Base-by-base conservation (phyloP, 2,329 filamentous ascomycete genomes). In the Colletotrichum liriopes region DNA sequence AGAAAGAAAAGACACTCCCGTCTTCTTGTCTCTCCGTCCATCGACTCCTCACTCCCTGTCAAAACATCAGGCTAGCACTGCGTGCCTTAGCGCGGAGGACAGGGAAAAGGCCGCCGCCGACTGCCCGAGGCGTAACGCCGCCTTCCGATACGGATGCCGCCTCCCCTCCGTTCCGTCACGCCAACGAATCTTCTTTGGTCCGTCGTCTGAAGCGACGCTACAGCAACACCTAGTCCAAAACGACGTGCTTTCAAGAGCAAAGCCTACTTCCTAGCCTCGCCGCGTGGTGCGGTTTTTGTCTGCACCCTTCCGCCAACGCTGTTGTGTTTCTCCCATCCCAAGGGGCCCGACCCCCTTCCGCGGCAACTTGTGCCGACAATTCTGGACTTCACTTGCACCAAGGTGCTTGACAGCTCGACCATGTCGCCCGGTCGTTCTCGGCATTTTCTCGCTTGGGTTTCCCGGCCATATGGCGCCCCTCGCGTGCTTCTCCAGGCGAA, bases 281-380 rank as follows among this genome's bases (percentile, higher is more conserved):
- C 26, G 45, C 41, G 20, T 26, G 20, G 47, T 16, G 41, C 18
- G n/a, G 16, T 35, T 39, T 18, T 37, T 39, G 43, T 14, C 56
- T 23, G 7, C 26, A 35, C 47, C 37, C 47, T 26, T 55, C 12
- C 55, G 29, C 41, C 39, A 23, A 12, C 29, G 37, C 29, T 20
- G 37, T n/a, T 20, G 49, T 61, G 54, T 67, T 61, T 71, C 47
- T 51, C 35, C 55, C 41, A 52, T 41, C n/a, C 26, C 69, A 26
- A 56, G 37, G 37, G 45, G 64, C 69, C 35, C 43, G 59, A 63
- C 58, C 43, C 26, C 43, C 65, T 43, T 41, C 26, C 20, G 43
- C 65, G 65, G 69, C 65, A 72, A 54, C 16, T 63, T 69, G 59
- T 72, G 69, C 65, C 69, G 58, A 69, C 43, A 52, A n/a, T 58